Evolutionary conservation across 75 land plant species (phyloP), one percentile per base, ranked within the genome.

Genomic region (Selaginella moellendorffii): DNA sequence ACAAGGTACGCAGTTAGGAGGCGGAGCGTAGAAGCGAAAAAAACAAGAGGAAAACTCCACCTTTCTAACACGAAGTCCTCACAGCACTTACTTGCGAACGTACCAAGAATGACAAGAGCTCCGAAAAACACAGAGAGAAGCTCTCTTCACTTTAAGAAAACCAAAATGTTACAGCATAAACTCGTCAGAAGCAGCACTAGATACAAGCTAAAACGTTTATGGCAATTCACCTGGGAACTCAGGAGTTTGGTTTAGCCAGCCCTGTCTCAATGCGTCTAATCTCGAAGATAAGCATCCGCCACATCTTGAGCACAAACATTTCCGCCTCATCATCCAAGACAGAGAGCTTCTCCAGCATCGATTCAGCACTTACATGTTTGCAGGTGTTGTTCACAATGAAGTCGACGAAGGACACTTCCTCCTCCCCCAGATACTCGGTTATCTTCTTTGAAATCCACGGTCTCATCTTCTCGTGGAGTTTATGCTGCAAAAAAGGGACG

Each of bases 241-340:
- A 75, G 31, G 74, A 0, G 52, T 61, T 79, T 12, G 82, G 28
- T 73, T 71, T 79, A n/a, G 66, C 63, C 2, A 95, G 68, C 20
- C 99, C 97, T 2, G 88, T 81, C 78, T 95, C 99, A 27, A 95
- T 88, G 68, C 83, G 97, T 69, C 87, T 84, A 1, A 95, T 84
- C 69, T 95, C 99, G 78, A 90, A 95, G 51, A 95, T 95, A n/a
- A 95, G 86, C 99, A 95, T 95, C 58, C 99, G 82, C 99, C 99
- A 95, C 97, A 95, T 90, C 71, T 95, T 95, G 19, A 95, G 80
- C n/a, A 95, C 99, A 76, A 95, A 95, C 99, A 95, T 86, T 65
- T 95, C 99, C 20, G 99, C 99, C 71, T 95, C 99, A 26, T 90
- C 97, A 67, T 95, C 99, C 68, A 95, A 74, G 12, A 95, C 86